Evolutionary conservation across 2,329 filamentous ascomycete species (phyloP).

Genomic region (Diaporthe nobilis): DNA sequence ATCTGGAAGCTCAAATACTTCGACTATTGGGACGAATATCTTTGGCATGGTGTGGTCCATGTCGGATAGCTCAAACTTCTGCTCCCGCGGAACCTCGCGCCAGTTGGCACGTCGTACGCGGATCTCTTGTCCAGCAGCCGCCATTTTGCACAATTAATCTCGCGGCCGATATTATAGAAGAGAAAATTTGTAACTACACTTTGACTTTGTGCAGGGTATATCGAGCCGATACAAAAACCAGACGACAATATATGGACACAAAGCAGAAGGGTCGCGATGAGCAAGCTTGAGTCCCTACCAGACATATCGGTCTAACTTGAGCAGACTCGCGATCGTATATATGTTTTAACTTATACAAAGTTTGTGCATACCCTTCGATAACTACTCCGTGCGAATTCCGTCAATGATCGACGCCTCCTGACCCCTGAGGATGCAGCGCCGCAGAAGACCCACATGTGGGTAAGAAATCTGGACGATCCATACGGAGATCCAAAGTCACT

Average conservation of each 20-base stretch:
- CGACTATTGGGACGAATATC: slow-evolving; percentile 21
- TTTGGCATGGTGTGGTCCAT: slow-evolving; percentile 30
- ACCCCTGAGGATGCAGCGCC: background rate
- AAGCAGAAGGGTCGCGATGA: background rate
- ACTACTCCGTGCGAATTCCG: background rate
- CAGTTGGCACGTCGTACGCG: slow-evolving; percentile 7
- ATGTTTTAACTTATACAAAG: slow-evolving; percentile 2
- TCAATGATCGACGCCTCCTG: slow-evolving; percentile 2
- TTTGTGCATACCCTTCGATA: background rate
- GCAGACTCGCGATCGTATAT: background rate
- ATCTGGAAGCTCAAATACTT: slow-evolving; percentile 20
- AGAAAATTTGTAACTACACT: background rate
- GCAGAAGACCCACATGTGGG: slow-evolving; percentile 8
- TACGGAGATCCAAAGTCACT: background rate
- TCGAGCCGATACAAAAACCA: background rate
- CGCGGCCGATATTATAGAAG: background rate
- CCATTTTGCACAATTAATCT: background rate
- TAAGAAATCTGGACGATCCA: background rate
- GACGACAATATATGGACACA: background rate
- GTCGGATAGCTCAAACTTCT: slow-evolving; percentile 23
- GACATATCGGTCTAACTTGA: background rate
- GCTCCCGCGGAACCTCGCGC: slow-evolving; percentile 7
- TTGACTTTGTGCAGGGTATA: background rate
- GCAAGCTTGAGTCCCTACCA: background rate
- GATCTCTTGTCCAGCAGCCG: slow-evolving; percentile 21